phyloP scores from a whole-genome alignment of 495 filamentous ascomycete species.

The Penicillium argentinense region DNA sequence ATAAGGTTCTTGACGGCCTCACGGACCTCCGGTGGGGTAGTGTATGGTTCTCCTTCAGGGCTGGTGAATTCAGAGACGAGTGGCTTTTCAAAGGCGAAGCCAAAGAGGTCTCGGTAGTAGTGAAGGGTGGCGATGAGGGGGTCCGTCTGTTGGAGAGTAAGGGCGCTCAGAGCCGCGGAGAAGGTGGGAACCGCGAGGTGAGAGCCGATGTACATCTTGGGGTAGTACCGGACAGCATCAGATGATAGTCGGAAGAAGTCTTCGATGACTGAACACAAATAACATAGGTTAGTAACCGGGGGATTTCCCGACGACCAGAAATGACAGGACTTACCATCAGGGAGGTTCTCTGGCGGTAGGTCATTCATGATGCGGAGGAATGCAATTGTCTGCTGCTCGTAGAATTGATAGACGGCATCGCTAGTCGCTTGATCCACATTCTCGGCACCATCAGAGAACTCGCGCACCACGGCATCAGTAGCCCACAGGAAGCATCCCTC shows the following conservation, averaged over 20 bases:
- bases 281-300: conserved; percentile 1
- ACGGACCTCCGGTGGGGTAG: conserved; percentile 63
- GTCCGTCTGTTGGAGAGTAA: conserved; percentile 85
- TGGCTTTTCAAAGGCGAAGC: conserved; percentile 77
- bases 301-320: too few species aligned
- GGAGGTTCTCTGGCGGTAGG: conserved; percentile 79
- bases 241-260: conserved; percentile 94
- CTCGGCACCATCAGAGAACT: conserved; percentile 88
- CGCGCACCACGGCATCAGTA: conserved; percentile 88
- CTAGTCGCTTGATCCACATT: conserved; percentile 80
- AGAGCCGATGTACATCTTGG: conserved; percentile 75
- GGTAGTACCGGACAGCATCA: conserved; percentile 90
- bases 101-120: conserved; percentile 89
- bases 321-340: conserved; percentile 65
- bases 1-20: conserved; percentile 71
- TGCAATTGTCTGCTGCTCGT: conserved; percentile 83
- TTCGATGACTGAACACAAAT: conserved; percentile 70
- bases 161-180: conserved; percentile 77
- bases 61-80: conserved; percentile 66
- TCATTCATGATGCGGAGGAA: conserved; percentile 90
- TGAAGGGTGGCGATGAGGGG: conserved; percentile 88
- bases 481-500: conserved; percentile 99
- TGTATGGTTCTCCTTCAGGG: conserved; percentile 39
- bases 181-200: conserved; percentile 77
- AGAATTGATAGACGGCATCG: conserved; percentile 88